Percentiles rank a stretch among this genome's conserved stretches.
Evolutionary conservation across 228 moss, liverwort and hornwort genomes (phyloP).

Genomic region (Sphagnum magellanicum): DNA sequence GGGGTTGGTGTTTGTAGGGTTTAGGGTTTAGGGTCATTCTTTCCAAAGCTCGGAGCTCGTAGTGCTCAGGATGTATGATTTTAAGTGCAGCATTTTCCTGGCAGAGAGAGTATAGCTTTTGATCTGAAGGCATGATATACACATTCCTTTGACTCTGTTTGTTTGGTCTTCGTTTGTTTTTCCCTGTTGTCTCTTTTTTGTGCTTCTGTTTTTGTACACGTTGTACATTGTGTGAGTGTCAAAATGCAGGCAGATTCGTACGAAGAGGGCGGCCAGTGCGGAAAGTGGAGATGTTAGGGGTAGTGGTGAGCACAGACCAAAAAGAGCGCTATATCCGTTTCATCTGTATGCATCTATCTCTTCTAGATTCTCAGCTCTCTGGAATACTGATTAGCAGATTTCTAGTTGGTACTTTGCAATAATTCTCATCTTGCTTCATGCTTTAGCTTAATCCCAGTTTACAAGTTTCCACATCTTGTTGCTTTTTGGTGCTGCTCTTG

Average conservation of each 20-base stretch:
- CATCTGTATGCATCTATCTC: constrained; percentile 25
- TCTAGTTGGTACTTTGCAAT: neutral
- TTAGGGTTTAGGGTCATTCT: neutral
- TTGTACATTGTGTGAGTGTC: no score
- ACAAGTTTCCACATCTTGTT: no score
- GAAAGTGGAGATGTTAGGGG: constrained; percentile 75
- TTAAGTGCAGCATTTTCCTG: neutral
- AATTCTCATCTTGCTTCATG: no score
- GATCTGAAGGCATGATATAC: no score
- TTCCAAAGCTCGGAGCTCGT: neutral
- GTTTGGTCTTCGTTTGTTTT: no score
- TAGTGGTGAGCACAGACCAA: constrained; percentile 72
- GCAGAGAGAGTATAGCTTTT: no score
- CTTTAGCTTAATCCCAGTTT: no score
- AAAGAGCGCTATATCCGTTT: constrained; percentile 70
- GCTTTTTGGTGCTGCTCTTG: no score
- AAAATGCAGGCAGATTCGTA: constrained; percentile 36
- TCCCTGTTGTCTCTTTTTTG: no score
- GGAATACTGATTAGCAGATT: neutral
- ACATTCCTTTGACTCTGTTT: no score
- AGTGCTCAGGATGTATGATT: neutral
- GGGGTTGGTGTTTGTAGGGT: no score
- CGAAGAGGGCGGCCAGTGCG: constrained; percentile 63
- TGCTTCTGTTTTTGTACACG: no score
- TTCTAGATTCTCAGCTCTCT: neutral